Evolutionary conservation across 257 asterid genomes (phyloP), one percentile per base, ranked within the genome.

Genomic region (Capsicum rhomboideum): DNA sequence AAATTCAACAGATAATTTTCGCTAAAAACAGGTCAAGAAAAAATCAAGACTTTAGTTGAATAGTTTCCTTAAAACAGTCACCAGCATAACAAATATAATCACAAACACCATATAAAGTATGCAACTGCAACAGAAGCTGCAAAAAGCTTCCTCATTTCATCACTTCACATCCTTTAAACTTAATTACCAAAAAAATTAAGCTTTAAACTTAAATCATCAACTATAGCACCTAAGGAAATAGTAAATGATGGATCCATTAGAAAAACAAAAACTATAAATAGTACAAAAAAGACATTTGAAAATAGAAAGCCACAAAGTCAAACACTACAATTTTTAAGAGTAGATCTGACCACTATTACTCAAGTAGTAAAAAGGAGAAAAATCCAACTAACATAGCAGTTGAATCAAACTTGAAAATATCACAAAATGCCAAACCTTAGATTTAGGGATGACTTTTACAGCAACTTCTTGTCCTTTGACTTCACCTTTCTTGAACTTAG

Each of bases 361-460:
- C 74, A 18, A 82, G 21, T 42, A 59, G 80, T 44, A 63, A 53
- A 42, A 8, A 55, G 6, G 31, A 78, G 28, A 66, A 83, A 79
- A 46, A 5, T 66, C 49, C 37, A 64, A 77, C 23, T 20, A 78
- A 31, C 71, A 55, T 72, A 31, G 20, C 75, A 50, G 59, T 44
- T 4, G 13, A 37, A 26, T 55, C 61, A 59, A 40, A 34, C 23
- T 16, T 42, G 46, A 44, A 56, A 79, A 34, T 63, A 63, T 23
- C 46, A 46, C 10, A 66, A 63, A 68, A 59, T 40, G 74, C 37
- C 90, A n/a, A 79, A 93, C 99, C 99, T 96, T 96, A 31, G 92
- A 82, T 91, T 94, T 96, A 29, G 98, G 97, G 28, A 96, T 94
- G 92, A 96, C 97, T 89, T 96, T 96, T 44, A 94, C 98, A 54